Conservation (phyloP, 2,329 filamentous ascomycete genomes). For the Tolypocladium ophioglossoides region DNA sequence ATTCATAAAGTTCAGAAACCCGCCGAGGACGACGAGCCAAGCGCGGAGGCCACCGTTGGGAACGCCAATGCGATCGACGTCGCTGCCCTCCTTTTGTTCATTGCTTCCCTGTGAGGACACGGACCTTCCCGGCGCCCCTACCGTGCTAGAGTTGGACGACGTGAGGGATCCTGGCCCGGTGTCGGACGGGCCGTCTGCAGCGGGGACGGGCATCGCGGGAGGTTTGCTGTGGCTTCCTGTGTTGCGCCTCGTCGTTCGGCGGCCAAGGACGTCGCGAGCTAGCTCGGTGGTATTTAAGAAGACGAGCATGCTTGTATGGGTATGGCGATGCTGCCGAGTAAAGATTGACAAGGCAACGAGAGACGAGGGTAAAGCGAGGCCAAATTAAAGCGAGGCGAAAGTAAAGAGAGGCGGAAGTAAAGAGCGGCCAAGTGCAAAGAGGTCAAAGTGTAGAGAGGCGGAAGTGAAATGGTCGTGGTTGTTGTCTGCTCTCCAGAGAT, state of each 20-base stretch:
- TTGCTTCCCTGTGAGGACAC: neutral
- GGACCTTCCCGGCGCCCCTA: neutral
- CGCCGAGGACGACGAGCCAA: slow-evolving; percentile 21
- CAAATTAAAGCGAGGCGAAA: neutral
- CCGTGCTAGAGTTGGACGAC: neutral
- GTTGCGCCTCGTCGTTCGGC: neutral
- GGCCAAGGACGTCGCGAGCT: neutral
- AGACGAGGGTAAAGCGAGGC: neutral
- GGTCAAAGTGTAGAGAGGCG: neutral
- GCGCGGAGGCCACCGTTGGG: slow-evolving; percentile 17
- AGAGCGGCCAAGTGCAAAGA: neutral
- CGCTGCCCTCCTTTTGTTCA: neutral
- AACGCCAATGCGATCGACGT: neutral
- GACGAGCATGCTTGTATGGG: neutral
- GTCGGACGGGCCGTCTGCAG: slow-evolving; percentile 5
- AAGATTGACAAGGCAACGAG: neutral
- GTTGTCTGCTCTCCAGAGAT: neutral
- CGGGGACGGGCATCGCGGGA: neutral
- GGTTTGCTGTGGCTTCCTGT: too few species aligned
- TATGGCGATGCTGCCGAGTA: too few species aligned
- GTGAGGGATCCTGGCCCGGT: neutral
- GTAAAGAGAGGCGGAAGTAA: too few species aligned
- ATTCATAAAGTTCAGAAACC: slow-evolving; percentile 16
- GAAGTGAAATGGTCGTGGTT: neutral
- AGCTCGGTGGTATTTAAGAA: neutral